A percentile compares a stretch with the other conserved stretches of the same genome.
Evolutionary conservation across 805 yeast genomes (phyloP).

Genomic region (Candida anglica): DNA sequence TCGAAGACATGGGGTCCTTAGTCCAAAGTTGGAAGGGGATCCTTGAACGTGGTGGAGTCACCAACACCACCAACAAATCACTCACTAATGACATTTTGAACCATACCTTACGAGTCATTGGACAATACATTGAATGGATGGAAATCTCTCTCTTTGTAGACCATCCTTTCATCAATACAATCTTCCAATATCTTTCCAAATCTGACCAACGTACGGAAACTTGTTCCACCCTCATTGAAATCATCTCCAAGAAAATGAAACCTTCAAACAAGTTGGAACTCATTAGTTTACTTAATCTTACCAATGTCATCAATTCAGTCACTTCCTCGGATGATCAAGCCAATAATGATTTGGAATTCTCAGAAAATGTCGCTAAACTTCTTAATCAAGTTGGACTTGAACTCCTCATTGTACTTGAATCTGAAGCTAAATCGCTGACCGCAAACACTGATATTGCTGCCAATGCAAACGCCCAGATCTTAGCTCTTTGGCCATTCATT

Average conservation of each 20-base stretch:
- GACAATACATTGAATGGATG: constrained; percentile 90
- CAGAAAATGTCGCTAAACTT: constrained; percentile 73
- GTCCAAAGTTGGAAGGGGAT: constrained; percentile 66
- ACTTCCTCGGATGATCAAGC: constrained; percentile 31
- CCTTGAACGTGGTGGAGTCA: constrained; percentile 23
- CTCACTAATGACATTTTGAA: constrained; percentile 40
- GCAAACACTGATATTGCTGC: constrained; percentile 5
- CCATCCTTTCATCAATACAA: constrained; percentile 45
- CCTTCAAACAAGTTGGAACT: constrained; percentile 68
- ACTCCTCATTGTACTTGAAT: constrained; percentile 58
- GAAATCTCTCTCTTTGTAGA: constrained; percentile 72
- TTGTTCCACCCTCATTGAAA: constrained; percentile 54
- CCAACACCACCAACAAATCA: constrained; percentile 11
- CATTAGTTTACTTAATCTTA: constrained; percentile 63
- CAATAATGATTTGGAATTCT: constrained; percentile 56
- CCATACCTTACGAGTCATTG: constrained; percentile 62
- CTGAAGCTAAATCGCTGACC: constrained; percentile 27
- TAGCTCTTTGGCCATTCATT: constrained; percentile 67
- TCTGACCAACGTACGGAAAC: constrained; percentile 54
- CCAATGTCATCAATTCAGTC: constrained; percentile 42
- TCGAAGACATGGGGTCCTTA: constrained; percentile 64
- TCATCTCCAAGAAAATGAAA: constrained; percentile 75
- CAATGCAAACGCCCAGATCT: constrained; percentile 30
- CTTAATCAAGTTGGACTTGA: constrained; percentile 74
- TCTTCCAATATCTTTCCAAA: constrained; percentile 55